Base-by-base conservation (phyloP, 371 early-diverging fungal species). In the Gilbertella persicaria region DNA sequence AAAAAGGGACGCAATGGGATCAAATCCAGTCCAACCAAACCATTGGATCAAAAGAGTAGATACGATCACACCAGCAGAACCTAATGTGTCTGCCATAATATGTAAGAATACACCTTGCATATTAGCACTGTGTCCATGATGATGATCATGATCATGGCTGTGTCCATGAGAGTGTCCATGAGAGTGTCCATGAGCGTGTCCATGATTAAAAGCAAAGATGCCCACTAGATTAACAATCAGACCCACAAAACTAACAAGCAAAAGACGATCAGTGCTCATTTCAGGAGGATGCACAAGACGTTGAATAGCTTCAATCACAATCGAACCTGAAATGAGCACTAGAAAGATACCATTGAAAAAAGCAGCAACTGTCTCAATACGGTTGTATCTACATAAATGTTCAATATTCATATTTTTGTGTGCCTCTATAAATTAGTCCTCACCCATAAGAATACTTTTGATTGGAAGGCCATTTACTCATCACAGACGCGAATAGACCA, bases 1-100 rank as follows among this genome's bases (percentile, higher is more conserved):
- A 48, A 94, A 83, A 28, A 98, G 79, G 14, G 95, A 94, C 16
- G 94, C 94, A 39, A 96, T 80, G 0, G 98, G 96, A 69, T 98
- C 98, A 46, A 94, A 87, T 30, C 96, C 95, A n/a, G 90, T 90
- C 96, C 96, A 96, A 2, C 92, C 94, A 66, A 89, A 93, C 71
- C 75, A 85, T 63, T 90, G 77, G 36, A 97, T 93, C 36, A 95
- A 62, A 20, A 96, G 63, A 0, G 95, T 90, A 1, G 96, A 95
- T 10, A 94, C 82, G 47, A 97, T 94, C 2, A 97, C 97, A 44
- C 95, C 96, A 0, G 95, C 94, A 29, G 94, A 94, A 9, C 98
- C 98, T n/a, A 98, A 78, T 1, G 97, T 93, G 69, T 98, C 98
- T 5, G 96, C 94, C 64, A 98, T 73, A 29, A 98, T 88, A 59